These are phyloP conservation scores for Mariannaea elegans DNA, from an alignment of 2,329 filamentous ascomycete genomes.

Conservation along the genomic window DNA sequence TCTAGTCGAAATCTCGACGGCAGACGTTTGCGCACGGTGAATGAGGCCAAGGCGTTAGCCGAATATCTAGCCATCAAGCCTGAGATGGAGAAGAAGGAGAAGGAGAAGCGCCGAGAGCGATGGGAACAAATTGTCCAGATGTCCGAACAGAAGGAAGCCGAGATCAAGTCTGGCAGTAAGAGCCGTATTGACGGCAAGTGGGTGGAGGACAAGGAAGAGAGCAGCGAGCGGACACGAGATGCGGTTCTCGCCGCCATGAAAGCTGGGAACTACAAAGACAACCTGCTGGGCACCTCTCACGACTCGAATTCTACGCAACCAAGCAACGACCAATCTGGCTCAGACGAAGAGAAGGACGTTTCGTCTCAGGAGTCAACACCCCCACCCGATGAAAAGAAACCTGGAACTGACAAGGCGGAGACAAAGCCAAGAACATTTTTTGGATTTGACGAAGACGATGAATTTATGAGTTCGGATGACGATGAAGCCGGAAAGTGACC, in stretches of 20 bases:
- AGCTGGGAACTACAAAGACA: slow-evolving; percentile 69
- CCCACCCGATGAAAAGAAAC: slow-evolving; percentile 53
- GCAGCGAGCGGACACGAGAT: slow-evolving; percentile 81
- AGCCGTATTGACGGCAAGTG: slow-evolving; percentile 86
- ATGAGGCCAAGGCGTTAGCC: slow-evolving; percentile 92
- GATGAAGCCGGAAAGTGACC: slow-evolving; percentile 55
- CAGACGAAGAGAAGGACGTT: slow-evolving; percentile 51
- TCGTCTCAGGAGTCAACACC: slow-evolving; percentile 60
- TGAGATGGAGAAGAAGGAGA: slow-evolving; percentile 95
- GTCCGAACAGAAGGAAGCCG: slow-evolving; percentile 83
- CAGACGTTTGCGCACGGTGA: slow-evolving; percentile 87
- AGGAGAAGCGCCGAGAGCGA: slow-evolving; percentile 81
- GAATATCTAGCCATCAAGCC: slow-evolving; percentile 96
- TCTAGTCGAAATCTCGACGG: slow-evolving; percentile 95
- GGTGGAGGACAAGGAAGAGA: slow-evolving; percentile 95
- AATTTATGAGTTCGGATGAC: slow-evolving; percentile 75
- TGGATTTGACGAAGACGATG: slow-evolving; percentile 82
- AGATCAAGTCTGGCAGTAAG: slow-evolving; percentile 77
- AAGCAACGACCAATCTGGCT: slow-evolving; percentile 38
- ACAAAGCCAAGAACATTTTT: slow-evolving; percentile 65
- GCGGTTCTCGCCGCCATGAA: slow-evolving; percentile 78
- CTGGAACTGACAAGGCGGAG: slow-evolving; percentile 42
- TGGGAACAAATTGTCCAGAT: slow-evolving; percentile 91
- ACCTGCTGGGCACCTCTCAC: slow-evolving; percentile 61
- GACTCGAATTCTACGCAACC: slow-evolving; percentile 54